Base-by-base conservation (phyloP, 805 yeast genomes). In the Ogataea nakhonphanomensis region DNA sequence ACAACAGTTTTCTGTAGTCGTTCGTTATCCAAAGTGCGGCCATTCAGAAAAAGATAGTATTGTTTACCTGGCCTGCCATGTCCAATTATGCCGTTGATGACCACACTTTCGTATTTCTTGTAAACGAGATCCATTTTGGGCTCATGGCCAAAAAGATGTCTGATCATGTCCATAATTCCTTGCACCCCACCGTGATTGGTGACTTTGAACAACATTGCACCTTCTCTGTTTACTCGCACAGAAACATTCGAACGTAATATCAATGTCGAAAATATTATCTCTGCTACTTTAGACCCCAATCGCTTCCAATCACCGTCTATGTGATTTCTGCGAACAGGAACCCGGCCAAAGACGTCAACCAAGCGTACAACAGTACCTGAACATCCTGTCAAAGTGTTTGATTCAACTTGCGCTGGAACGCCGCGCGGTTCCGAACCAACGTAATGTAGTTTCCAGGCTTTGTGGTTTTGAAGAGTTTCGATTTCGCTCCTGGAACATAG, bases 11-110 rank as follows among this genome's bases (percentile, higher is more conserved):
- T 49, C 2, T 31, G 21, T 8, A 66, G 14, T 4, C 38, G 41
- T 3, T 38, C 31, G 37, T 63, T 59, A 0, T 29, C 8, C 12
- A 67, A 50, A 8, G 50, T 58, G 17, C 72, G 58, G 3, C 66
- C 66, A 53, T 79, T 76, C 15, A 74, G 47, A 37, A 65, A 72
- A 1, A 77, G 48, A 36, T 64, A 69, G 48, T 78, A 84, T 41
- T 65, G 62, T 1, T 50, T 44, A 30, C 59, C 67, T 0, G 69
- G 53, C 39, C 63, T 64, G 1, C 58, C 44, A 1, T 49, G 52
- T 0, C 77, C 73, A 8, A 79, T 58, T 0, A 70, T 45, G 3
- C 76, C 75, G 0, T 53, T n/a, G 65, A 51, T 27, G 7, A 44
- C 43, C 33, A 55, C 59, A 1, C 57, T 57, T 6, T 57, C 44